Base-by-base conservation (phyloP, 768 basidiomycete species). In the Mycena maculata region DNA sequence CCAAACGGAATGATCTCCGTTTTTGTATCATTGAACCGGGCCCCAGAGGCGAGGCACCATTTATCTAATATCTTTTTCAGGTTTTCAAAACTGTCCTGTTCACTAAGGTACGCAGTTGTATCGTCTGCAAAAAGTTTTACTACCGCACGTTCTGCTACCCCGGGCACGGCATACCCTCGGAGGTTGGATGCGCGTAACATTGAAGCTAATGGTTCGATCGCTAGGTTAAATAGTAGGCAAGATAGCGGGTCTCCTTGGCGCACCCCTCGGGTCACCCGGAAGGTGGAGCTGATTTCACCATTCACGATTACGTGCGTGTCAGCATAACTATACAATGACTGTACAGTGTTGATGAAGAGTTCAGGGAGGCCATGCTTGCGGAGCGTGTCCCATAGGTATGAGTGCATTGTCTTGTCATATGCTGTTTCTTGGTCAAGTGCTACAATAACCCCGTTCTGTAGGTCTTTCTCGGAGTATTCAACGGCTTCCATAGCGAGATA, bases 1-100 rank as follows among this genome's bases (percentile, higher is more conserved):
- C 83, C 81, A 0, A 83, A 71, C 0, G 80, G 81, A 1, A 84
- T 71, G 1, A 82, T 68, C 30, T 79, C 76, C 0, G 83, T 85
- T 70, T 86, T 86, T 0, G 63, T 53, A 0, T 70, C 56, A 53
- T 84, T 86, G 66, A 85, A 85, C 22, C 42, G 42, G 20, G 42
- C 42, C 6, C 42, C 42, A 7, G 42, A 44, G 7, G 42, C 42
- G 9, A 44, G 20, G 20, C 42, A 44, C 42, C 42, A 44, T 7
- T 22, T 9, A 20, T 44, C 42, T 11, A 44, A 20, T 18, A 44
- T 44, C 8, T 9, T 22, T 44, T 44, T 44, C 42, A 49, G 48
- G 23, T 49, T 27, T 3, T 28, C 48, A 18, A 49, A 55, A 25
- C 38, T 61, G 11, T 69, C 66, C 1, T 11, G 3, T 15, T 48